A percentile compares a stretch with the other conserved stretches of the same genome.
Conservation (phyloP, 345 rosid species). For the Brassica napus region DNA sequence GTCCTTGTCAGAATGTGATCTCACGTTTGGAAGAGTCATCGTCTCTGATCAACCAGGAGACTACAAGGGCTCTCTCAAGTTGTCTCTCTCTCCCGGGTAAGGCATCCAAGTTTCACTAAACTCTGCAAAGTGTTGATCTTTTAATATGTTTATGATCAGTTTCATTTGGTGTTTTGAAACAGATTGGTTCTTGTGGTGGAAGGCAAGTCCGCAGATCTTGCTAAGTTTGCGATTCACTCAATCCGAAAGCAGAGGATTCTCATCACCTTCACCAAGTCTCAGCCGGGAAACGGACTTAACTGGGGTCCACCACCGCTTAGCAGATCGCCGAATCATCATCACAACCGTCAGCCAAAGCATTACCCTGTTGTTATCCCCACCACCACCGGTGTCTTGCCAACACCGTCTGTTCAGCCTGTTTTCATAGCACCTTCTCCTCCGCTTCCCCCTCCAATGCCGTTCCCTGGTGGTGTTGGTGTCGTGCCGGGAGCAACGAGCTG, state of each 20-base stretch:
- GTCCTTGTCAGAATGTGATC: slow-evolving; percentile 77
- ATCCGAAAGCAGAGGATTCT: slow-evolving; percentile 68
- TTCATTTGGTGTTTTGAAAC: slow-evolving; percentile 20
- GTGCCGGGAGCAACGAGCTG: slow-evolving; percentile 63
- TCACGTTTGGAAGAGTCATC: slow-evolving; percentile 76
- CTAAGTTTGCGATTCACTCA: slow-evolving; percentile 74
- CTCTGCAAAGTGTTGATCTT: slow-evolving; percentile 14
- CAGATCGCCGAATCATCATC: slow-evolving; percentile 50
- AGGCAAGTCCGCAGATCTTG: slow-evolving; percentile 75
- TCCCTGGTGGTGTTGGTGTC: slow-evolving; percentile 60
- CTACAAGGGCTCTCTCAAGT: slow-evolving; percentile 78
- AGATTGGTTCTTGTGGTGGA: slow-evolving; percentile 75
- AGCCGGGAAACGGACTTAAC: slow-evolving; percentile 54
- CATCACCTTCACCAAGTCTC: slow-evolving; percentile 70
- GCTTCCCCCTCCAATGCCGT: slow-evolving; percentile 55
- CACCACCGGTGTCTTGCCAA: slow-evolving; percentile 50
- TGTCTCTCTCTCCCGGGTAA: slow-evolving; percentile 86
- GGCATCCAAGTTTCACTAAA: background rate
- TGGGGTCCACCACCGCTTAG: slow-evolving; percentile 58
- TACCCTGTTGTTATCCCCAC: slow-evolving; percentile 40
- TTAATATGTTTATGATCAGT: background rate
- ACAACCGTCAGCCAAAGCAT: slow-evolving; percentile 54
- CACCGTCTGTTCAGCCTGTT: slow-evolving; percentile 51
- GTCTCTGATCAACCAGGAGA: slow-evolving; percentile 67
- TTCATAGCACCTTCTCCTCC: slow-evolving; percentile 59